phyloP scores from a whole-genome alignment of 2,329 filamentous ascomycete species.

The Calonectria honghensis region DNA sequence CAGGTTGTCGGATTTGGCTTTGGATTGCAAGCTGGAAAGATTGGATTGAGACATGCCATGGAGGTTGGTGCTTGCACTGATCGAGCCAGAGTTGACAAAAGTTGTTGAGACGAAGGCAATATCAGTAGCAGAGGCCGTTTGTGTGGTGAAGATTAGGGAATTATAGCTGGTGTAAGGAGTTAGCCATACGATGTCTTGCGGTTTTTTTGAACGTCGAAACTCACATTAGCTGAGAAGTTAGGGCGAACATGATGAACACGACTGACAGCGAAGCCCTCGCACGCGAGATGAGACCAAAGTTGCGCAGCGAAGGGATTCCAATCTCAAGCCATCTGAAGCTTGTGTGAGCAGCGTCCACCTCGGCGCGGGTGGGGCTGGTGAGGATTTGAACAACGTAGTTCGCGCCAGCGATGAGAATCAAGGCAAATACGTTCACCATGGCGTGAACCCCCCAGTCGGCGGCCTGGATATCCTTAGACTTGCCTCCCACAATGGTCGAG shows the following conservation, averaged over 20 bases:
- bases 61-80: conserved; percentile 30
- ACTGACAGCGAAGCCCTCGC: conserved; percentile 63
- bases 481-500: conserved; percentile 62
- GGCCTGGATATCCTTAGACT: conserved; percentile 60
- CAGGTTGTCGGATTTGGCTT: conserved; percentile 39
- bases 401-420: conserved; percentile 67
- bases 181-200: not conserved
- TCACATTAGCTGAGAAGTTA: conserved; percentile 71
- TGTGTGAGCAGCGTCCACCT: conserved; percentile 68
- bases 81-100: conserved; percentile 33
- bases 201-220: conserved; percentile 43
- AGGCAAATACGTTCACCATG: conserved; percentile 65
- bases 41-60: conserved; percentile 40
- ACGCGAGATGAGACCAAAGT: conserved; percentile 66
- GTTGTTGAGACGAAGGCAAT: conserved; percentile 45
- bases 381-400: conserved; percentile 75
- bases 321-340: conserved; percentile 71
- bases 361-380: conserved; percentile 70
- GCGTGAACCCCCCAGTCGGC: conserved; percentile 66
- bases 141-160: conserved; percentile 68
- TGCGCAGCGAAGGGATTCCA: conserved; percentile 71
- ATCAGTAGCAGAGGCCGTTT: conserved; percentile 52
- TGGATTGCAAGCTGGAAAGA: conserved; percentile 37
- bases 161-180: conserved; percentile 66
- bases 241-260: conserved; percentile 64